Conservation (phyloP, 2,329 filamentous ascomycete species). For the Pseudogymnoascus pannorum region DNA sequence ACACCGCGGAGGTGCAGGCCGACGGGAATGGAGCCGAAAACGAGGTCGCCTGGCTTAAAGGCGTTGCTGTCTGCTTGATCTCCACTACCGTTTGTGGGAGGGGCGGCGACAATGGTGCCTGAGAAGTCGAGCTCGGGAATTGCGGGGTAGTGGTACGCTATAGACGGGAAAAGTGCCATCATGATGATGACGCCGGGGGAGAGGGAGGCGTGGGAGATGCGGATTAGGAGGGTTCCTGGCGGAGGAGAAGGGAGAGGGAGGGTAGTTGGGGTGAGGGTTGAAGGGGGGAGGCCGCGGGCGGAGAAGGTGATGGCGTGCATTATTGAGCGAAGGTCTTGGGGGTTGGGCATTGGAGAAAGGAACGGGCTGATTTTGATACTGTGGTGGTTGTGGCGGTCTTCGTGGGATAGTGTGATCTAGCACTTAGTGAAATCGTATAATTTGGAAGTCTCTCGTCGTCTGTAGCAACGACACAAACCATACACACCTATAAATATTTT, state of each 20-base stretch:
- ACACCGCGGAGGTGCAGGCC: slow-evolving; percentile 28
- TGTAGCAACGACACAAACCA: background rate
- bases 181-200: slow-evolving; percentile 38
- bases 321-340: background rate
- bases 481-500: background rate
- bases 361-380: background rate
- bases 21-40: slow-evolving; percentile 35
- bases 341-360: background rate
- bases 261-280: background rate
- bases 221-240: slow-evolving; percentile 28
- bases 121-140: slow-evolving; percentile 40
- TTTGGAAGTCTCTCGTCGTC: background rate
- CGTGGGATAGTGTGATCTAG: background rate
- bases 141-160: slow-evolving; percentile 30
- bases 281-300: background rate
- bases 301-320: background rate
- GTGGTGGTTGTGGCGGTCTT: background rate
- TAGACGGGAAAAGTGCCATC: slow-evolving; percentile 35
- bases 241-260: background rate
- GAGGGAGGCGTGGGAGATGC: slow-evolving; percentile 37
- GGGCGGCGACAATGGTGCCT: slow-evolving; percentile 34
- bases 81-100: slow-evolving; percentile 12
- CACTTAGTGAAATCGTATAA: background rate
- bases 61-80: slow-evolving; percentile 19
- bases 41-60: slow-evolving; percentile 25